Percentiles rank a stretch among this genome's conserved stretches.
Conservation (phyloP, 495 filamentous ascomycete species). For the Aspergillus avenaceus region DNA sequence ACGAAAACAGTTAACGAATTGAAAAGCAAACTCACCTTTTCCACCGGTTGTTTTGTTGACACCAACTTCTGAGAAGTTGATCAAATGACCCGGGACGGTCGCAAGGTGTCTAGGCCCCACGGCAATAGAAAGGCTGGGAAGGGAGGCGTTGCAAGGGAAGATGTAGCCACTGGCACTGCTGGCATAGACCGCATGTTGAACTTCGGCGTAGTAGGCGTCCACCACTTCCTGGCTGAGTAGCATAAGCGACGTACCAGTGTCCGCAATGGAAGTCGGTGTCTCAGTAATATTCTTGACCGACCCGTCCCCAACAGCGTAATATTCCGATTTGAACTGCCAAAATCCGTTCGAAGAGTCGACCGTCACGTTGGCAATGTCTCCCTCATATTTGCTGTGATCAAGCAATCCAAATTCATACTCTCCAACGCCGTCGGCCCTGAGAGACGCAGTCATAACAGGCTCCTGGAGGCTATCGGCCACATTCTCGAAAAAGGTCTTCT, state of each 20-base stretch:
- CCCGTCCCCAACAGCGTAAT: conserved; percentile 52
- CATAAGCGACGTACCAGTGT: conserved; percentile 71
- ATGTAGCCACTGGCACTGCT: conserved; percentile 54
- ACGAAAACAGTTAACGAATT: background rate
- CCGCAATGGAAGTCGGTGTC: conserved; percentile 53
- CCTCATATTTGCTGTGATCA: conserved; percentile 61
- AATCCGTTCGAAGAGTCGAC: conserved; percentile 64
- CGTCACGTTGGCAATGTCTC: conserved; percentile 57
- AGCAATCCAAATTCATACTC: conserved; percentile 76
- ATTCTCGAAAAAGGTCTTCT: conserved; percentile 84
- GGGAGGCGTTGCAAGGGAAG: conserved; percentile 56
- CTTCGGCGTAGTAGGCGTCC: conserved; percentile 57
- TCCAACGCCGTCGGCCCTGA: conserved; percentile 57
- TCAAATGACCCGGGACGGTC: conserved; percentile 58
- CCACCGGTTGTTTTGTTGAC: conserved; percentile 35
- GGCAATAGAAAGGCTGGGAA: conserved; percentile 66
- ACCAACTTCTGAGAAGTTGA: conserved; percentile 62
- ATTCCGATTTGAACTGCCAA: conserved; percentile 66
- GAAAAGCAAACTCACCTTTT: conserved; percentile 25
- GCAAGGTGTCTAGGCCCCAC: conserved; percentile 58
- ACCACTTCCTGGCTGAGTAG: conserved; percentile 61
- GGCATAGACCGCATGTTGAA: conserved; percentile 50
- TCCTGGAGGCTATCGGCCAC: conserved; percentile 55
- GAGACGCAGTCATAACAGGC: conserved; percentile 69
- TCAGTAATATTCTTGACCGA: conserved; percentile 22